These are phyloP conservation scores for Collybia nuda DNA, from an alignment of 768 basidiomycete species.

Conservation along the genomic window DNA sequence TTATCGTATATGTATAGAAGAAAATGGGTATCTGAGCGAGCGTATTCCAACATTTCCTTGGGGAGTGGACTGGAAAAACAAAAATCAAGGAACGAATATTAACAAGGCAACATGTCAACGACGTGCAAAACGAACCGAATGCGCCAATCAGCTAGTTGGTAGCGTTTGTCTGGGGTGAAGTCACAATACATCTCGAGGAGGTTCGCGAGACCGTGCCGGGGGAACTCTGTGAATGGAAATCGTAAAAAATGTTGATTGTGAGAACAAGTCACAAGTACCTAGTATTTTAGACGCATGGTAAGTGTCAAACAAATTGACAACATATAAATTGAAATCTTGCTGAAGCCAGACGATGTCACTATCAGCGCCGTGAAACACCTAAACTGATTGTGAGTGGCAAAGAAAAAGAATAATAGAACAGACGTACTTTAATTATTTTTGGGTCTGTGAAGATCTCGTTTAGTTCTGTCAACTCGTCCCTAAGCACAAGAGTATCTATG, in stretches of 20 bases:
- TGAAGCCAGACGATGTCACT: conserved; percentile 96
- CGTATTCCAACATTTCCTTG: conserved; percentile 87
- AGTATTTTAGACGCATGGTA: conserved; percentile 90
- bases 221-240: conserved; percentile 55
- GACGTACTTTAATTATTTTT: conserved; percentile 73
- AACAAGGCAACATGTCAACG: not conserved
- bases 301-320: conserved; percentile 97
- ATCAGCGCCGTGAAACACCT: conserved; percentile 95
- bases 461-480: conserved; percentile 70
- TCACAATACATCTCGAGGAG: conserved; percentile 89
- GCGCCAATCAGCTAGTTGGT: conserved; percentile 97
- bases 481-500: conserved; percentile 75
- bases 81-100: not conserved
- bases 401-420: not conserved
- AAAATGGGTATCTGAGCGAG: conserved; percentile 95
- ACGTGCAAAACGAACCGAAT: conserved; percentile 55
- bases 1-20: conserved; percentile 91
- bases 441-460: conserved; percentile 89
- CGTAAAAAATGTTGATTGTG: not conserved
- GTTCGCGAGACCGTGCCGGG: conserved; percentile 79
- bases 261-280: conserved; percentile 36
- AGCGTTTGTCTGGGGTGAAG: conserved; percentile 90
- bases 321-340: conserved; percentile 90
- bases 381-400: not conserved
- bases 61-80: conserved; percentile 64